These are phyloP conservation scores for Pythium aphanidermatum DNA, from an alignment of 352 stramenopile species.

Conservation along the genomic window DNA sequence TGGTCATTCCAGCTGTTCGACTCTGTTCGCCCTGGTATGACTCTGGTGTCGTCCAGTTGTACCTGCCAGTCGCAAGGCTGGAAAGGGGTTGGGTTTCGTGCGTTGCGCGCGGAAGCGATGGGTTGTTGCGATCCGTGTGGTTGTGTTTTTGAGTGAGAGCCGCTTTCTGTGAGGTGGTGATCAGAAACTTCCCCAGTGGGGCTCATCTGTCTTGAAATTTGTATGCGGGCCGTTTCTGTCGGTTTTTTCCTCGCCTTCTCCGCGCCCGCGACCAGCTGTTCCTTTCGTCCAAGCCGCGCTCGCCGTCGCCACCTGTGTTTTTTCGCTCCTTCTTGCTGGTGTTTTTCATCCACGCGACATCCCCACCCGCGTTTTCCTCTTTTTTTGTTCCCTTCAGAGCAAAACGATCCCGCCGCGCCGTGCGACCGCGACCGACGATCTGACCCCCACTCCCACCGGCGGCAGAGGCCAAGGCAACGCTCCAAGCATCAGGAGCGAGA, in stretches of 20 bases:
- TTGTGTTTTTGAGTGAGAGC: background rate
- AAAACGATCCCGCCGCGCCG: too few relatives aligned
- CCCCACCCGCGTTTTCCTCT: too few relatives aligned
- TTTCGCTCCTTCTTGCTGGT: conserved; percentile 2
- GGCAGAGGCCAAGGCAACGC: too few relatives aligned
- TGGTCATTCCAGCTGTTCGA: background rate
- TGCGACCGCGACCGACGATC: too few relatives aligned
- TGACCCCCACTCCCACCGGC: too few relatives aligned
- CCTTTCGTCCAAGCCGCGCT: conserved; percentile 7
- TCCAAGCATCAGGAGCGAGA: too few relatives aligned
- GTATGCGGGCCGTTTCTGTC: conserved; percentile 17
- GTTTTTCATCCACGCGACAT: conserved; percentile 11
- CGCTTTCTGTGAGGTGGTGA: background rate
- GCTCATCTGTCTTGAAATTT: conserved; percentile 9
- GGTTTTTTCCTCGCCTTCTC: conserved; percentile 19
- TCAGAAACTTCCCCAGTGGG: conserved; percentile 13
- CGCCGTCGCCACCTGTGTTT: conserved; percentile 14
- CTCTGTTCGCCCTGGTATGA: background rate
- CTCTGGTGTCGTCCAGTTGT: conserved; percentile 4
- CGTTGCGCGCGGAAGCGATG: background rate
- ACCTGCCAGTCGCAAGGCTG: conserved; percentile 13
- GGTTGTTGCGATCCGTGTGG: background rate
- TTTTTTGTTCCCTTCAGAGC: too few relatives aligned
- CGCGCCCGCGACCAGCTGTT: background rate
- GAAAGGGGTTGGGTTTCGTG: conserved; percentile 2